These are phyloP conservation scores for Arthroderma sp. DNA, from an alignment of 2,329 filamentous ascomycete species.

Conservation along the genomic window DNA sequence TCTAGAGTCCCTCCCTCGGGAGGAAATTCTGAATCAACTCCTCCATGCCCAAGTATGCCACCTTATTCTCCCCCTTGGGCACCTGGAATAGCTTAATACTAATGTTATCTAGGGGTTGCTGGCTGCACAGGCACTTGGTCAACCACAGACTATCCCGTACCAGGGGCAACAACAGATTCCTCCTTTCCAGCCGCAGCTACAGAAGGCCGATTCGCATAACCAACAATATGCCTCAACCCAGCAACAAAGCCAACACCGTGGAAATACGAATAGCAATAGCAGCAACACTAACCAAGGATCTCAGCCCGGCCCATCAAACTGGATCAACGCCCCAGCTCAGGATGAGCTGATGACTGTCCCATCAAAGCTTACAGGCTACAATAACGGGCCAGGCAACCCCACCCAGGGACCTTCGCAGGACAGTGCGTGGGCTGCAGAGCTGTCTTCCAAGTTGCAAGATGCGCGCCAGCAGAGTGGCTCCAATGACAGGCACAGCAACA, in stretches of 20 bases:
- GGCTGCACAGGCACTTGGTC: neutral
- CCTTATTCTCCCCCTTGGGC: neutral
- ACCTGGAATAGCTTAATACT: neutral
- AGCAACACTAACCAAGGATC: neutral
- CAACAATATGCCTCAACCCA: neutral
- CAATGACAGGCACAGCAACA: neutral
- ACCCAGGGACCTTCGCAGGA: neutral
- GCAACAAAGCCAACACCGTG: neutral
- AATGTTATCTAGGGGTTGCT: neutral
- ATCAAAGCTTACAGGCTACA: neutral
- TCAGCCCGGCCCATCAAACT: neutral
- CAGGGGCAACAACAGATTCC: neutral
- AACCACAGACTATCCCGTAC: neutral
- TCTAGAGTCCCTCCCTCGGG: conserved; percentile 14
- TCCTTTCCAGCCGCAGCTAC: neutral
- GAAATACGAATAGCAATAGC: neutral
- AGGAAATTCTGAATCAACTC: conserved; percentile 17
- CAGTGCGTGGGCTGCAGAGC: neutral
- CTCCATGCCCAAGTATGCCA: conserved; percentile 13
- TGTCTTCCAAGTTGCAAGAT: neutral
- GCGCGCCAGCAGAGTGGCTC: neutral
- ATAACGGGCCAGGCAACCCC: neutral
- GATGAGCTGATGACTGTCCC: neutral
- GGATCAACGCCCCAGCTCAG: neutral
- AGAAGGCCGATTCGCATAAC: neutral